These are phyloP conservation scores for Tuber borchii DNA, from an alignment of 495 filamentous ascomycete genomes.

Conservation along the genomic window DNA sequence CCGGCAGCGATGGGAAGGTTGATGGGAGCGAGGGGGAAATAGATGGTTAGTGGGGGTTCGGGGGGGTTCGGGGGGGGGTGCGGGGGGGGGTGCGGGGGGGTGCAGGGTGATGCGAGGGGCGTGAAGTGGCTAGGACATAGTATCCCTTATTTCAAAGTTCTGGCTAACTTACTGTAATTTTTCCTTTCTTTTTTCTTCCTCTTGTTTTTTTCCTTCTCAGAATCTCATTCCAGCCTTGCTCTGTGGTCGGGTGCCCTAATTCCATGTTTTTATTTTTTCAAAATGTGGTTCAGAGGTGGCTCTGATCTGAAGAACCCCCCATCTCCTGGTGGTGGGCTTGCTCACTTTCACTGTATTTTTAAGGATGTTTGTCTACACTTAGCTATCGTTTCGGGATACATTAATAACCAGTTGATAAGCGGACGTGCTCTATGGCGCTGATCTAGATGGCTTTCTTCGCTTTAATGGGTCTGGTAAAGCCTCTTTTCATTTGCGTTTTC, in stretches of 20 bases:
- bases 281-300: neutral
- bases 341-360: neutral
- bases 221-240: slow-evolving; percentile 1
- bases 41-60: neutral
- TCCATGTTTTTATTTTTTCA: neutral
- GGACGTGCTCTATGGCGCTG: neutral
- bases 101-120: neutral
- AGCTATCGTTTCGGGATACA: neutral
- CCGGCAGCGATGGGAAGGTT: neutral
- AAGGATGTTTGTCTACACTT: neutral
- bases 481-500: neutral
- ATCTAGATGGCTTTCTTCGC: neutral
- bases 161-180: neutral
- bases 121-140: slow-evolving; percentile 5
- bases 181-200: neutral
- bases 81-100: too few relatives aligned
- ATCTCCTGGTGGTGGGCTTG: neutral
- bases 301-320: neutral
- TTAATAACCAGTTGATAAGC: neutral
- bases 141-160: slow-evolving; percentile 2
- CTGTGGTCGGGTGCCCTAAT: neutral
- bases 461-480: neutral
- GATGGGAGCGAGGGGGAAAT: neutral
- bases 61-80: too few relatives aligned
- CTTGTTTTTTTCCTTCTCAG: neutral